Evolutionary conservation across 768 basidiomycete species (phyloP), one percentile per base, ranked within the genome.

Genomic region (Phylloporus arenicola): DNA sequence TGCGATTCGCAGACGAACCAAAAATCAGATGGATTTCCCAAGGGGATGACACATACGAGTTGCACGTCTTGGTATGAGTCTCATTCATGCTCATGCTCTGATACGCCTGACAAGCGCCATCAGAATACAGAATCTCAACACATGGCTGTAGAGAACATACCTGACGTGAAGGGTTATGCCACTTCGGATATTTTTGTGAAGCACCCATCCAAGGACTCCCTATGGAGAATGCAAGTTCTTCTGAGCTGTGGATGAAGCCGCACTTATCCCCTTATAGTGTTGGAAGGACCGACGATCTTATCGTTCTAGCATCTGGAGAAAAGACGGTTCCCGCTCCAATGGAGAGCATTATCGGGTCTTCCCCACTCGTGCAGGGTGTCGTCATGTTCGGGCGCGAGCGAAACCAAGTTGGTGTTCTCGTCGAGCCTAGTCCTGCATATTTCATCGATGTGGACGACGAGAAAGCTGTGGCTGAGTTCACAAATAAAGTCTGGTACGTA

Each of bases 131-230:
- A 55, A 10, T 34, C 43, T 4, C 52, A 56, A 19, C 29, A 44
- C 19, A 37, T 56, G 42, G 53, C 60, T 1, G 37, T 66, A 11
- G 51, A 67, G 40, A 78, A 78, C 54, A 41, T 72, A 2, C 56
- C 69, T 1, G 77, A 75, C 2, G 54, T 57, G 16, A 61, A 64
- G 19, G 75, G 70, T 10, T 77, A 75, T 42, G 64, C 73, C 2
- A 76, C 75, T 2, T 60, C 65, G 1, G 79, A 79, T 57, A 41
- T 79, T 3, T 61, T 80, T 14, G 50, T 67, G 1, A 68, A 70
- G 24, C 79, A 80, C 55, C 75, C 78, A 0, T 70, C 68, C 0
- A 71, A 69, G 6, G 64, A 71, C n/a, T n/a, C n/a, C 1, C 39
- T 68, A 16, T 81, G 65, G 68, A 68, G 57, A 45, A 58, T 79